phyloP scores from a whole-genome alignment of 306 rosid genomes.

The Quercus engelmannii region DNA sequence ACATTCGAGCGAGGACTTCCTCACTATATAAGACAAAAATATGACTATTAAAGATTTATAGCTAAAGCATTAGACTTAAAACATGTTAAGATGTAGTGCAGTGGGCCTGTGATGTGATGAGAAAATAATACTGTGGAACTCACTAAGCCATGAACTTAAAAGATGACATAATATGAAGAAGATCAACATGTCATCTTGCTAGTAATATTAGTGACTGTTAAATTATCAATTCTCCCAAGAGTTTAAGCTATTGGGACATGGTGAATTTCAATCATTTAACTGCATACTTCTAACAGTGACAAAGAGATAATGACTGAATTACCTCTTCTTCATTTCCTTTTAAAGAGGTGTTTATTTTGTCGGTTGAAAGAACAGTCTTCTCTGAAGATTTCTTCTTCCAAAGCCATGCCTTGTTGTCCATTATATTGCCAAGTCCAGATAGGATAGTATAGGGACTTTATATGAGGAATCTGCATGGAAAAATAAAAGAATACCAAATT shows the following conservation, averaged over 20 bases:
- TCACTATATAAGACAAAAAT: not conserved
- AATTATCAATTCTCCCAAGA: too few relatives aligned
- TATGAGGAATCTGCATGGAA: constrained; percentile 25
- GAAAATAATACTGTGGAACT: not conserved
- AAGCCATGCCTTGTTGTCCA: constrained; percentile 80
- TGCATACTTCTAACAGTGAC: too few relatives aligned
- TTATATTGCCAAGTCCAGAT: constrained; percentile 20
- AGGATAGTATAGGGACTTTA: constrained; percentile 20
- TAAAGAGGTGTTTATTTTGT: constrained; percentile 31
- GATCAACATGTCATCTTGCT: not conserved
- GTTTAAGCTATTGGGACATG: too few relatives aligned
- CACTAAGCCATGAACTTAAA: not conserved
- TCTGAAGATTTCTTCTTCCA: constrained; percentile 85
- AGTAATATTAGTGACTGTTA: not conserved
- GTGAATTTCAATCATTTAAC: too few relatives aligned
- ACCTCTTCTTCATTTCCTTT: constrained; percentile 70
- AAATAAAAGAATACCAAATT: not conserved
- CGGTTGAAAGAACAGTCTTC: constrained; percentile 42
- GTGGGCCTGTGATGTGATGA: not conserved
- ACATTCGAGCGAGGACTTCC: not conserved
- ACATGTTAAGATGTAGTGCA: not conserved
- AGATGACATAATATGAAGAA: not conserved
- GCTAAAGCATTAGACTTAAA: not conserved
- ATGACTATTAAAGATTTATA: not conserved
- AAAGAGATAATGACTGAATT: not conserved